These are phyloP conservation scores for Penicillium longicatenatum DNA, from an alignment of 495 filamentous ascomycete species.

Conservation along the genomic window DNA sequence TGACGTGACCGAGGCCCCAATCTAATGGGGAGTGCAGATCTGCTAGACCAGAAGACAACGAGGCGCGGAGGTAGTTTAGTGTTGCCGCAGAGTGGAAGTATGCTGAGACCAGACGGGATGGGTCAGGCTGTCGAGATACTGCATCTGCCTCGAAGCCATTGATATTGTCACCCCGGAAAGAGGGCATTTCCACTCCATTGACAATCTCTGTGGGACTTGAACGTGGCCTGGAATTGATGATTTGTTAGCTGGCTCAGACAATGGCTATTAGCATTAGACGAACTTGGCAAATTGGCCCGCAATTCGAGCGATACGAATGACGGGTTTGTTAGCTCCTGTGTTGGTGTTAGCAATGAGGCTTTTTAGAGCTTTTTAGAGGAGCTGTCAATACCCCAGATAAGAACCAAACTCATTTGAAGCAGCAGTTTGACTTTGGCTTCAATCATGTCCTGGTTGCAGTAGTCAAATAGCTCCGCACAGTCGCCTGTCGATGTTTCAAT, in stretches of 20 bases:
- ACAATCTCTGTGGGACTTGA: slow-evolving; percentile 84
- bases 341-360: background rate
- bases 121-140: slow-evolving; percentile 75
- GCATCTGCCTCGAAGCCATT: slow-evolving; percentile 73
- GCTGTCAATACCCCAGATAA: slow-evolving; percentile 41
- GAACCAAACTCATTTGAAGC: slow-evolving; percentile 91
- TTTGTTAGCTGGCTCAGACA: background rate
- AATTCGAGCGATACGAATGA: slow-evolving; percentile 93
- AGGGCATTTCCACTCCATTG: slow-evolving; percentile 78
- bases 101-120: slow-evolving; percentile 79
- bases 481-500: slow-evolving; percentile 54
- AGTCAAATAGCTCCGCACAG: slow-evolving; percentile 96
- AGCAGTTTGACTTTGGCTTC: slow-evolving; percentile 96
- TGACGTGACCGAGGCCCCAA: slow-evolving; percentile 94
- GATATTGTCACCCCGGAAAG: slow-evolving; percentile 92
- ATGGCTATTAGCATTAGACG: background rate
- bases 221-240: slow-evolving; percentile 58
- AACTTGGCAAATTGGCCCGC: slow-evolving; percentile 94
- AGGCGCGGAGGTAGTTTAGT: slow-evolving; percentile 84
- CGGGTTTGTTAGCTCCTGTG: slow-evolving; percentile 76
- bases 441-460: slow-evolving; percentile 86
- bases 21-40: slow-evolving; percentile 92
- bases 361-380: background rate
- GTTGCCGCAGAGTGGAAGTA: slow-evolving; percentile 96
- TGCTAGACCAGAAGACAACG: slow-evolving; percentile 84